Evolutionary conservation across 148 eudicot species (phyloP), one percentile per base, ranked within the genome.

Genomic region (Heliosperma pusillum): DNA sequence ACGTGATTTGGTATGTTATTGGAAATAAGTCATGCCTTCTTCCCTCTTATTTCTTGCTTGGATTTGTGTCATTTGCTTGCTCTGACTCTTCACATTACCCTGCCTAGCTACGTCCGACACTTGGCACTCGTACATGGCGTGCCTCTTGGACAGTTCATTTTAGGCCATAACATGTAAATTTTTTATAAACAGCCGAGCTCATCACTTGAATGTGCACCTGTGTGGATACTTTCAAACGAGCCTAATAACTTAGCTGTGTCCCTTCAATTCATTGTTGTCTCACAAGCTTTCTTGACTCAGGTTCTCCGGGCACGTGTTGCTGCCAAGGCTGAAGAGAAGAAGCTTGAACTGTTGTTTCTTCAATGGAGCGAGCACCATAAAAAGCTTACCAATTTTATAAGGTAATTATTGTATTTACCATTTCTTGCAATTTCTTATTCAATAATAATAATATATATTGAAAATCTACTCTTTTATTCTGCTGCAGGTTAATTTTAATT

Each of bases 281-380:
- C 36, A 57, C 65, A 44, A 59, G 66, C 77, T 72, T 64, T 63
- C n/a, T 69, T 22, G 56, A 24, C 22, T 71, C 73, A 93, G 97
- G 87, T 88, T 78, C 90, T 93, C 30, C 82, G 90, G 77, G 97
- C 97, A 36, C 93, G 93, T 76, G 86, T 94, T 80, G 97, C 97
- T 80, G 98, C 98, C 40, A 94, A 92, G 89, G 93, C 98, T 22
- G 96, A 94, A 82, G 97, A 92, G 78, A 94, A 92, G 91, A 90
- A 86, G 74, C 73, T 92, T 90, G 97, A 94, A 74, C 80, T 92
- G 92, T 79, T 94, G 77, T 94, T 94, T 85, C 92, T 94, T 82
- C 88, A 82, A 76, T 94, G 98, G 98, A 91, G 91, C 80, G 97
- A 90, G 92, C 98, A 94, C 86, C 96, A 92, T 73, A 86, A 79